These are phyloP conservation scores for Atkinsonella hypoxylon DNA, from an alignment of 2,329 filamentous ascomycete genomes.

Conservation along the genomic window DNA sequence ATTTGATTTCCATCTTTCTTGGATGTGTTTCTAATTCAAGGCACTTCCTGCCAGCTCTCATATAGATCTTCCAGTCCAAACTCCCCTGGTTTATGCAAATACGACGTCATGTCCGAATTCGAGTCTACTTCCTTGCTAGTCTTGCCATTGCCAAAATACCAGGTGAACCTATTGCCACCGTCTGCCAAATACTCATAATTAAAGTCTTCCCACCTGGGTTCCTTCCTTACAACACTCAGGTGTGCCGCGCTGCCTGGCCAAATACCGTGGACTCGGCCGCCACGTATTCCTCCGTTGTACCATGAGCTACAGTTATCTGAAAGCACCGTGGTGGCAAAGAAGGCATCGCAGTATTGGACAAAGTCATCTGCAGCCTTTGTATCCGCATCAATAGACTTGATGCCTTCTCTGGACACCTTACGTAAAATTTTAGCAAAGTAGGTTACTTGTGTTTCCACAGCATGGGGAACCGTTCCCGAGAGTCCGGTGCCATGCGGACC, in stretches of 20 bases:
- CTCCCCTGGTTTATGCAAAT: slow-evolving; percentile 43
- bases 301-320: slow-evolving; percentile 56
- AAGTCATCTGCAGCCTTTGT: slow-evolving; percentile 52
- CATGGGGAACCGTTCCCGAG: slow-evolving; percentile 55
- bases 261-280: slow-evolving; percentile 51
- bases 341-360: slow-evolving; percentile 43
- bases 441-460: slow-evolving; percentile 51
- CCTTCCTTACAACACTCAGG: slow-evolving; percentile 41
- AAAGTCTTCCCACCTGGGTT: slow-evolving; percentile 46
- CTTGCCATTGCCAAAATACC: slow-evolving; percentile 56
- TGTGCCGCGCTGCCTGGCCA: slow-evolving; percentile 60
- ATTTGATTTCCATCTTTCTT: too few species aligned
- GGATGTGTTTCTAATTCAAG: background rate
- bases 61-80: slow-evolving; percentile 51
- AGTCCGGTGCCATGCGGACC: slow-evolving; percentile 48
- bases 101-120: slow-evolving; percentile 48
- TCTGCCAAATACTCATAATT: slow-evolving; percentile 33
- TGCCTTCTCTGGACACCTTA: slow-evolving; percentile 54
- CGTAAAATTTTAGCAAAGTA: slow-evolving; percentile 56
- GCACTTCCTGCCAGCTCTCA: slow-evolving; percentile 50
- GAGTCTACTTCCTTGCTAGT: slow-evolving; percentile 45
- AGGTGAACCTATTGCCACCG: slow-evolving; percentile 42
- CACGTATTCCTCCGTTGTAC: slow-evolving; percentile 56
- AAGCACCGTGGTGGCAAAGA: slow-evolving; percentile 42
- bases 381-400: slow-evolving; percentile 47